Evolutionary conservation across 768 basidiomycete genomes (phyloP).

Genomic region (Glaciozyma antarctica): DNA sequence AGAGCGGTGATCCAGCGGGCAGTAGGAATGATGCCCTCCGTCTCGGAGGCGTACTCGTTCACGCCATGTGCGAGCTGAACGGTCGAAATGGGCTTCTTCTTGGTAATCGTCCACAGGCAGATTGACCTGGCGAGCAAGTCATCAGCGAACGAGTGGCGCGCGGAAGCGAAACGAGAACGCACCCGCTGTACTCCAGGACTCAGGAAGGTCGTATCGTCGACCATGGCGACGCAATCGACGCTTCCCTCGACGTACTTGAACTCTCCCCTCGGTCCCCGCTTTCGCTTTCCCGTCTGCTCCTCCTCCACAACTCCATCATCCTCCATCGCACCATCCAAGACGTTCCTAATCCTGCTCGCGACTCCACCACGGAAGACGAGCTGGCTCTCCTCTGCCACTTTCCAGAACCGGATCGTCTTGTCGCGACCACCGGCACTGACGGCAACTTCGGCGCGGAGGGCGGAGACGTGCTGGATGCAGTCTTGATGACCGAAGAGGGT

Average conservation of each 20-base stretch:
- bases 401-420: constrained; percentile 89
- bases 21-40: constrained; percentile 62
- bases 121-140: constrained; percentile 55
- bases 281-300: constrained; percentile 52
- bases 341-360: constrained; percentile 64
- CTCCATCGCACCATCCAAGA: constrained; percentile 59
- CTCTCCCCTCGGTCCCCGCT: constrained; percentile 41
- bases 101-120: constrained; percentile 77
- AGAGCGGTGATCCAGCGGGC: constrained; percentile 89
- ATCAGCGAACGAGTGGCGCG: neutral
- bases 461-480: constrained; percentile 62
- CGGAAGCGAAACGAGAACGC: constrained; percentile 38
- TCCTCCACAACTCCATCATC: constrained; percentile 38
- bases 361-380: constrained; percentile 96
- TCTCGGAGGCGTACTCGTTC: constrained; percentile 58
- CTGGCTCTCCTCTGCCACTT: constrained; percentile 88
- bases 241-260: constrained; percentile 71
- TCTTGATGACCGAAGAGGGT: constrained; percentile 97
- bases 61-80: constrained; percentile 80
- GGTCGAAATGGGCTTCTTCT: constrained; percentile 91
- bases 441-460: constrained; percentile 71
- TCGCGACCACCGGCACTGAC: constrained; percentile 84
- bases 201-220: constrained; percentile 85
- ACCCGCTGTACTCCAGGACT: constrained; percentile 97
- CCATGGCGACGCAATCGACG: constrained; percentile 83